Base-by-base conservation (phyloP, 306 rosid genomes). In the Quillaja saponaria region DNA sequence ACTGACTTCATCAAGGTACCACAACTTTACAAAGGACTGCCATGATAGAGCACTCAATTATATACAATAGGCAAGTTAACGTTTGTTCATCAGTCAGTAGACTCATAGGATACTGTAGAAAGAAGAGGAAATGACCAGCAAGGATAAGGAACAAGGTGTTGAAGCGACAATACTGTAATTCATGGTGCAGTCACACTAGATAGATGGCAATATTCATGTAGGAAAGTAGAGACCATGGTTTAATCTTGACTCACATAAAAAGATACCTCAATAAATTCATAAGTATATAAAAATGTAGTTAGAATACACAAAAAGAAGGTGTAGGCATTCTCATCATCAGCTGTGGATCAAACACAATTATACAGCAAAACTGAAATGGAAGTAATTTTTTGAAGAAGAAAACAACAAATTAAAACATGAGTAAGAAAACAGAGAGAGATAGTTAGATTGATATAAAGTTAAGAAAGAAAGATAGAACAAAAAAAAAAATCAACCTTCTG, bases 401-500 rank as follows among this genome's bases (percentile, higher is more conserved):
- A n/a, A n/a, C n/a, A n/a, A n/a, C n/a, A n/a, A n/a, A n/a, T n/a
- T n/a, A n/a, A n/a, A n/a, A n/a, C n/a, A n/a, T n/a, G n/a, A n/a
- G n/a, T n/a, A n/a, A n/a, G n/a, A n/a, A n/a, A n/a, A n/a, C n/a
- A n/a, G n/a, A n/a, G n/a, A n/a, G n/a, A n/a, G n/a, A n/a, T n/a
- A n/a, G n/a, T n/a, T n/a, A n/a, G n/a, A n/a, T n/a, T n/a, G n/a
- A 47, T 4, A 13, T 17, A 13, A 47, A 13, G 5, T 17, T 47
- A 1, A 19, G 4, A 8, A 47, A 47, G 6, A 16, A 50, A 38
- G 37, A 49, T 45, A 48, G 55, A 10, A 69, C 31, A 37, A 28
- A 57, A 69, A 72, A 8, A 63, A 5, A n/a, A n/a, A n/a, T n/a
- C n/a, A 74, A 69, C 88, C 78, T 28, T 46, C 41, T 38, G 64